phyloP scores from a whole-genome alignment of 2,329 filamentous ascomycete species.

The Grosmannia serpens region DNA sequence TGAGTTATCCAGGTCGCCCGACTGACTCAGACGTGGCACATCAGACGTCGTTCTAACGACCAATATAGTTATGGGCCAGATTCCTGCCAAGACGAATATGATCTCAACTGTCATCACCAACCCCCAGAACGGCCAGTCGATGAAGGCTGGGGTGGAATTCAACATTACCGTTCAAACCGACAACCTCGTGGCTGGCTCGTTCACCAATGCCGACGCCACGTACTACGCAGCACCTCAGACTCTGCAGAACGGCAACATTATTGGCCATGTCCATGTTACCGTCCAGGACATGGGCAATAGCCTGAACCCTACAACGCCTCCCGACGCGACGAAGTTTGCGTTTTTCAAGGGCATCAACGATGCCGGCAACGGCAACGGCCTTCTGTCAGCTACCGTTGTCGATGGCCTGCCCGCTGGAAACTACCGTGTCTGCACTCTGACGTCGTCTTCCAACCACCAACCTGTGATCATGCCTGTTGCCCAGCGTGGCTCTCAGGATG shows the following conservation, averaged over 20 bases:
- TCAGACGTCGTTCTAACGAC: neutral
- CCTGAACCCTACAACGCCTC: constrained; percentile 35
- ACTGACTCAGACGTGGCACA: neutral
- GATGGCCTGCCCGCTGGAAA: constrained; percentile 28
- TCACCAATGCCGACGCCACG: constrained; percentile 47
- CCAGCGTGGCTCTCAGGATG: constrained; percentile 32
- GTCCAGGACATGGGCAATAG: constrained; percentile 41
- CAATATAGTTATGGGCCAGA: constrained; percentile 42
- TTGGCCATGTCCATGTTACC: constrained; percentile 49
- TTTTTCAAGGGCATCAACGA: constrained; percentile 32
- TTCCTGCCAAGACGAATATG: constrained; percentile 43
- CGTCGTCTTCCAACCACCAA: constrained; percentile 29
- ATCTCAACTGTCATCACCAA: constrained; percentile 40
- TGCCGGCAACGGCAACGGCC: constrained; percentile 25
- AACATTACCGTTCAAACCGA: constrained; percentile 37
- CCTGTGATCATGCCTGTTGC: constrained; percentile 32
- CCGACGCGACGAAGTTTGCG: constrained; percentile 35
- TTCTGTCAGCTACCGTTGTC: constrained; percentile 22
- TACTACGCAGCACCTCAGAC: constrained; percentile 50
- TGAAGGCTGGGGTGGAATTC: constrained; percentile 38
- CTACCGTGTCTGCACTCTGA: constrained; percentile 32
- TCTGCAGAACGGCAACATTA: constrained; percentile 34
- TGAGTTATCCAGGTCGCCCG: constrained; percentile 21
- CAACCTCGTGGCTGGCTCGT: constrained; percentile 43
- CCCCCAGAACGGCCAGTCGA: constrained; percentile 36